phyloP scores from a whole-genome alignment of 2,329 filamentous ascomycete species.

The Chrysosporium queenslandicum region DNA sequence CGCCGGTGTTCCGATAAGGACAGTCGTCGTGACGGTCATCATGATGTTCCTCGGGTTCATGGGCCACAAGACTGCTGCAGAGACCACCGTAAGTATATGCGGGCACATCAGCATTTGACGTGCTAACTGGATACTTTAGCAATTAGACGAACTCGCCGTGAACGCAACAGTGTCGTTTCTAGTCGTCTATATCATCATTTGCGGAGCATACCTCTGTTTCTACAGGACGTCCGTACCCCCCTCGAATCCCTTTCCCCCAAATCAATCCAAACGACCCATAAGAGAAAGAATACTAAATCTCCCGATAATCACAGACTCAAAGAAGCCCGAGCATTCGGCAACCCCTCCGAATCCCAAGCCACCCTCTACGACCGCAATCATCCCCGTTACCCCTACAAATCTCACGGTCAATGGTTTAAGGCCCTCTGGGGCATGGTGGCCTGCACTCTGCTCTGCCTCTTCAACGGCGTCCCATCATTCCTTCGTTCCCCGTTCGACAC shows the following conservation, averaged over 20 bases:
- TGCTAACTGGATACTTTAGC: conserved; percentile 18
- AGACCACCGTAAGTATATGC: conserved; percentile 26
- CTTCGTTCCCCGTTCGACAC: conserved; percentile 27
- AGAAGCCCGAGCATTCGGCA: conserved; percentile 32
- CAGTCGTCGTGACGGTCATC: conserved; percentile 30
- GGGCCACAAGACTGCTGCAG: conserved; percentile 27
- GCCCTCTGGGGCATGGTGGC: conserved; percentile 22
- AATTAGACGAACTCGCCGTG: conserved; percentile 32
- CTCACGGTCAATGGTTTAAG: conserved; percentile 22
- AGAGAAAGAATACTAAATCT: not conserved
- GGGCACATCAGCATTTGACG: not conserved
- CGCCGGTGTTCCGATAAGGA: conserved; percentile 32
- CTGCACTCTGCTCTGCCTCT: conserved; percentile 18
- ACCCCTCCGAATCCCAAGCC: conserved; percentile 26
- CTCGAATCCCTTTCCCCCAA: not conserved
- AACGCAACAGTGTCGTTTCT: conserved; percentile 31
- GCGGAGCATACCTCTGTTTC: conserved; percentile 31
- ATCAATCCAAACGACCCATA: not conserved
- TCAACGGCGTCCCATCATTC: conserved; percentile 18
- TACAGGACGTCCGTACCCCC: conserved; percentile 25
- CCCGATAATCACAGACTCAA: conserved; percentile 25
- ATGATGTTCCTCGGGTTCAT: conserved; percentile 35
- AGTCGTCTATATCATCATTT: conserved; percentile 35
- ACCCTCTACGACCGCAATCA: conserved; percentile 19
- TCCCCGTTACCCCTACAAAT: conserved; percentile 23